Evolutionary conservation across 768 basidiomycete genomes (phyloP).

Genomic region (Suillus decipiens): DNA sequence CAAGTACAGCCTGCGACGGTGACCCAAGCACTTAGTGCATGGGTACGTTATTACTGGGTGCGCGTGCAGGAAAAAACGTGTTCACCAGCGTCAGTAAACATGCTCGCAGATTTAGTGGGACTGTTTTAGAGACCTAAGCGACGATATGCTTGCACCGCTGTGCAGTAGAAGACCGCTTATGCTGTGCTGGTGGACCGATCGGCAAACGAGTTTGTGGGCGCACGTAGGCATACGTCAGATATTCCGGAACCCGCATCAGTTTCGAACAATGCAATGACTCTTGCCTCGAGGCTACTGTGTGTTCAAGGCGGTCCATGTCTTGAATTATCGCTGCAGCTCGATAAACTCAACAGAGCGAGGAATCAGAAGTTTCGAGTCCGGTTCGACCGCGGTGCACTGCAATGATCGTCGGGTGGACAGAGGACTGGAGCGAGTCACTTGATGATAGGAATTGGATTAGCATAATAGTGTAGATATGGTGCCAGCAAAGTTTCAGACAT

Average conservation of each 20-base stretch:
- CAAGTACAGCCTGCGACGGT: constrained; percentile 27
- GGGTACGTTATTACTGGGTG: constrained; percentile 22
- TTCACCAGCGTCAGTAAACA: constrained; percentile 15
- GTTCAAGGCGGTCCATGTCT: constrained; percentile 23
- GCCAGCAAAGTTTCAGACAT: not conserved
- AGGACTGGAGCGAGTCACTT: not conserved
- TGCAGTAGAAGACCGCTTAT: constrained; percentile 19
- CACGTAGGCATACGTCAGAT: constrained; percentile 5
- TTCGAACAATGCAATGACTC: constrained; percentile 3
- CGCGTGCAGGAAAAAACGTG: constrained; percentile 29
- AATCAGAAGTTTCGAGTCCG: not conserved
- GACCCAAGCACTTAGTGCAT: constrained; percentile 4
- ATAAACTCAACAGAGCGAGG: constrained; percentile 1
- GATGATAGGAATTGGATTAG: not conserved
- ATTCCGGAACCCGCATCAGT: not conserved
- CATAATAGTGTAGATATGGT: not conserved
- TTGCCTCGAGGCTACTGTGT: constrained; percentile 29
- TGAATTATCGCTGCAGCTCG: constrained; percentile 2
- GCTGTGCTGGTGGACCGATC: constrained; percentile 5
- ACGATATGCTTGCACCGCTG: constrained; percentile 17
- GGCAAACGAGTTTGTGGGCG: constrained; percentile 9
- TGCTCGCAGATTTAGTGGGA: constrained; percentile 13
- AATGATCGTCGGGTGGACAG: not conserved
- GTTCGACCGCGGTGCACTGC: not conserved
- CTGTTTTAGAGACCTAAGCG: constrained; percentile 12